Percentiles rank a stretch among this genome's conserved stretches.
Evolutionary conservation across 2,329 filamentous ascomycete species (phyloP).

Genomic region (Penicillium sp.): DNA sequence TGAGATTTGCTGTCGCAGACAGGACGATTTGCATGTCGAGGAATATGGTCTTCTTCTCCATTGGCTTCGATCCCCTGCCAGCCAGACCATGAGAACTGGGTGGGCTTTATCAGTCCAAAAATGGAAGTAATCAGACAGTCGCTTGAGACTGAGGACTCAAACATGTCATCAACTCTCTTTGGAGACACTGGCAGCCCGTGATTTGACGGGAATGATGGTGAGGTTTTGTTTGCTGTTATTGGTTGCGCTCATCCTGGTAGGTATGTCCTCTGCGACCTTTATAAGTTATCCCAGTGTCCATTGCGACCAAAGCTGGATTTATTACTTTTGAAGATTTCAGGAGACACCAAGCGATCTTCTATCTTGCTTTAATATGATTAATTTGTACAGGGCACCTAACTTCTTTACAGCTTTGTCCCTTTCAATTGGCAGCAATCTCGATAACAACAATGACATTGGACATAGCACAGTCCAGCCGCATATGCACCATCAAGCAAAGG

Average conservation of each 20-base stretch:
- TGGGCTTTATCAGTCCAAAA: constrained; percentile 81
- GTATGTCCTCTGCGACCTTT: neutral
- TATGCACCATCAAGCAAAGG: constrained; percentile 17
- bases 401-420: constrained; percentile 4
- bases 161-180: constrained; percentile 76
- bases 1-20: constrained; percentile 86
- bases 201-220: constrained; percentile 82
- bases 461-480: constrained; percentile 16
- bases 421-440: constrained; percentile 7
- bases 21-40: constrained; percentile 73
- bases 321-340: too few relatives aligned
- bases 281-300: neutral
- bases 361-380: neutral
- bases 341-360: neutral
- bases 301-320: neutral
- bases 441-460: constrained; percentile 10
- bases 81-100: constrained; percentile 91
- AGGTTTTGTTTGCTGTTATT: constrained; percentile 27
- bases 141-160: constrained; percentile 83
- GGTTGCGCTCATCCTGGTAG: constrained; percentile 9
- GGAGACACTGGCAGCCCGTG: constrained; percentile 89
- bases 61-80: constrained; percentile 89
- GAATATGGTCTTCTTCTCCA: constrained; percentile 74
- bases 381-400: neutral
- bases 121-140: constrained; percentile 87